These are phyloP conservation scores for Hypocreales sp. DNA, from an alignment of 2,329 filamentous ascomycete species.

Conservation along the genomic window DNA sequence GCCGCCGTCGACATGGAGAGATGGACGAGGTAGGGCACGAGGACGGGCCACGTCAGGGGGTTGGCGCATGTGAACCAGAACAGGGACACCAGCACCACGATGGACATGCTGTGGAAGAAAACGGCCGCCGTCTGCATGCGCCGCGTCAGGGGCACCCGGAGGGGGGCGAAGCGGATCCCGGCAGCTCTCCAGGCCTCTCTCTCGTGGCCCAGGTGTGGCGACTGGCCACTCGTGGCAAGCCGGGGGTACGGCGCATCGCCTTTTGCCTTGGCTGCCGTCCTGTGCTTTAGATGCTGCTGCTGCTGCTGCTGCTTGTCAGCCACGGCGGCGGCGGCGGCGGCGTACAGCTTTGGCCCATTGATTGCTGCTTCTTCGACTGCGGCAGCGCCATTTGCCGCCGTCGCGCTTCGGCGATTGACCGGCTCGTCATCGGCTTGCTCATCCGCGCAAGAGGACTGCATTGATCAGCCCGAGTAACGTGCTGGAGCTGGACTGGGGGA, in stretches of 20 bases:
- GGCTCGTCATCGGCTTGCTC: neutral
- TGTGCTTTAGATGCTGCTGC: constrained; percentile 2
- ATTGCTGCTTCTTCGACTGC: neutral
- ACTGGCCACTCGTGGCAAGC: constrained; percentile 7
- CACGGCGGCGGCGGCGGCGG: constrained; percentile 6
- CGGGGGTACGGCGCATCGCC: constrained; percentile 11
- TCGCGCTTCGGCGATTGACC: neutral
- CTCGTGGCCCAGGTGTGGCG: constrained; percentile 8
- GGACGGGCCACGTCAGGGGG: constrained; percentile 74
- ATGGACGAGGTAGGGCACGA: constrained; percentile 67
- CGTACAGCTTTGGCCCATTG: constrained; percentile 7
- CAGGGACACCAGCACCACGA: constrained; percentile 53
- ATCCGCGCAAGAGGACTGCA: too few species aligned
- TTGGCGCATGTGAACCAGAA: constrained; percentile 91
- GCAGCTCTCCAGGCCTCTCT: constrained; percentile 20
- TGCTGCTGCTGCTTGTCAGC: too few species aligned
- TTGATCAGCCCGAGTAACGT: too few species aligned
- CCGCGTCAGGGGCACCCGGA: constrained; percentile 55
- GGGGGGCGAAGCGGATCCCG: constrained; percentile 70
- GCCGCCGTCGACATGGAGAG: constrained; percentile 66
- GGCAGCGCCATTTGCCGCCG: neutral
- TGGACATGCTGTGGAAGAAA: constrained; percentile 55
- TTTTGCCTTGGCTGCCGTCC: constrained; percentile 1
- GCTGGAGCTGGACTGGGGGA: too few species aligned
- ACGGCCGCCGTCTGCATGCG: constrained; percentile 68